Base-by-base conservation (phyloP, 331 rosid genomes). In the Phaseolus coccineus region DNA sequence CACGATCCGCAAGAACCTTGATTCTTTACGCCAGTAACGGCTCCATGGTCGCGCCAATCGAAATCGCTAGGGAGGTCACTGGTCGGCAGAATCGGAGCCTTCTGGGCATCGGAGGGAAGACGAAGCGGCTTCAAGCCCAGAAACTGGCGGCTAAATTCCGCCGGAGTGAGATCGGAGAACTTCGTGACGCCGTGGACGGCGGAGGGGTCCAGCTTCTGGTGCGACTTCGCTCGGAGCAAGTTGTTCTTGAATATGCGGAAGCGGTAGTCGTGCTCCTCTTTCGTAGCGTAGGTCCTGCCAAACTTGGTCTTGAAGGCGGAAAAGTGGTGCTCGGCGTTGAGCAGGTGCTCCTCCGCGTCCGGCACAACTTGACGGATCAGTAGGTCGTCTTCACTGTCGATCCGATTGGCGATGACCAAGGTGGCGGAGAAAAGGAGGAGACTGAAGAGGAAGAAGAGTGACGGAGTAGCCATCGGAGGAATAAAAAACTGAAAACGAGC, bases 1-100 rank as follows among this genome's bases (percentile, higher is more conserved):
- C 98, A 92, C 55, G 97, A 94, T 15, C 98, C 98, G 69, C 98
- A 90, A 0, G 97, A 55, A 24, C 97, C 98, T 96, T 94, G 80
- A 31, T 69, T 72, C 84, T 94, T 94, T 59, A 94, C 91, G 47
- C 58, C 69, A 44, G 93, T 71, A 15, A 94, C 92, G 12, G 97
- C 96, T 39, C 97, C 97, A 6, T 74, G 87, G 14, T 94, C 93
- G 19, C 98, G 97, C 97, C 98, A 94, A 75, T 94, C 94, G 67
- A 94, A 94, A 30, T 94, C 94, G 4, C 76, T n/a, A 3, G 97
- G 96, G 1, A 94, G 94, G 83, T 90, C 88, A 4, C 42, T 86
- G 7, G 94, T 94, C 1, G 98, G 98, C 61, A 94, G 97, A 55
- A 90, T 83, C 77, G 94, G 98, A 74, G 96, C 98, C 77, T 86